These are phyloP conservation scores for Picea abies DNA, from an alignment of 83 land plant genomes.

Conservation along the genomic window DNA sequence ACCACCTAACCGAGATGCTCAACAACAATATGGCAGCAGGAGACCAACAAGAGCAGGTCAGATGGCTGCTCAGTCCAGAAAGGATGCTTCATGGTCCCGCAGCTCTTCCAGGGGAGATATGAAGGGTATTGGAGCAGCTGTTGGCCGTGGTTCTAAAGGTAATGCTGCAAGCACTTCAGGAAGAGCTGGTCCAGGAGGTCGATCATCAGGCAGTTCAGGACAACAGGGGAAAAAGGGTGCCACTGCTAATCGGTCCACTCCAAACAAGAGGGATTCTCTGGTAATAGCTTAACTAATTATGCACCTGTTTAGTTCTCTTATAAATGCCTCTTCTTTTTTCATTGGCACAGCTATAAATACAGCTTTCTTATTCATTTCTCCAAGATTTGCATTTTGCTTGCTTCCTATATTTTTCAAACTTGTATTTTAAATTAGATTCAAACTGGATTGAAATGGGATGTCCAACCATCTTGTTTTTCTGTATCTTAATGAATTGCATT, in stretches of 20 bases:
- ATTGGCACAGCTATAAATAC: not conserved
- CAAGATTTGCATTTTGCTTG: not conserved
- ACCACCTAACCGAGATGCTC: conserved; percentile 80
- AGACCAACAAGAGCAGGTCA: conserved; percentile 85
- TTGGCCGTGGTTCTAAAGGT: conserved; percentile 52
- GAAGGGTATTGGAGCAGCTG: conserved; percentile 13
- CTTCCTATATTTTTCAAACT: not conserved
- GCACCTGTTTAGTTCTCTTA: conserved; percentile 4
- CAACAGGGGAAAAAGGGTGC: conserved; percentile 60
- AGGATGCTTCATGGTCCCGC: conserved; percentile 82
- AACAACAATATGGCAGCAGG: conserved; percentile 60
- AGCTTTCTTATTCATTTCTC: not conserved
- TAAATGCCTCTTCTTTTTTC: not conserved
- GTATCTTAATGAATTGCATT: not conserved
- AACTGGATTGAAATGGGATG: conserved; percentile 7
- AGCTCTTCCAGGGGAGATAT: conserved; percentile 34
- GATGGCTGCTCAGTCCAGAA: conserved; percentile 54
- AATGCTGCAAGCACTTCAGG: conserved; percentile 34
- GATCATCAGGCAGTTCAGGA: conserved; percentile 52
- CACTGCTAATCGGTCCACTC: conserved; percentile 49
- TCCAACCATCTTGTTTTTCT: not conserved
- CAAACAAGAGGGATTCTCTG: conserved; percentile 74
- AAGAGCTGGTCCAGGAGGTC: conserved; percentile 44
- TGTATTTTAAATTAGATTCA: not conserved
- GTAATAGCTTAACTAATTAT: conserved; percentile 31